Evolutionary conservation across 2,329 filamentous ascomycete species (phyloP), one percentile per base, ranked within the genome.

Genomic region (Immersiporthe knoxdaviesiana): DNA sequence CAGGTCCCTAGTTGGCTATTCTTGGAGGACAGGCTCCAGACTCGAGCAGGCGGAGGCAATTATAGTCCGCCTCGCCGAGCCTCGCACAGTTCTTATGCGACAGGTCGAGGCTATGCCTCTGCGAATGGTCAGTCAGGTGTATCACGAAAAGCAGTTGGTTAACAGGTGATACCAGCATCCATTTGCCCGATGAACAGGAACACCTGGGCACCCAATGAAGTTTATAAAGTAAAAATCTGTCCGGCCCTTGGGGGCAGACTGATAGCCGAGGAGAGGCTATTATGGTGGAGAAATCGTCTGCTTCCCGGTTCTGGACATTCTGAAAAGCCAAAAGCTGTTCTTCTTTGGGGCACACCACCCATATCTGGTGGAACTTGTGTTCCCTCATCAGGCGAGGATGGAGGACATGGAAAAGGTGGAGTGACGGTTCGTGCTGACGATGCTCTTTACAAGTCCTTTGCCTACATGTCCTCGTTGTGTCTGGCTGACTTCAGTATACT

Each of bases 301-400:
- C 27, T 56, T 56, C 27, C 52, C 52, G 52, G 52, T 27, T 18
- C n/a, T 47, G n/a, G 27, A 12, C 39, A 7, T 63, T 35, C 14
- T 62, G 14, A 30, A 6, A 24, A 27, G 11, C 39, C 37, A 30
- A 47, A 32, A 21, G 18, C 11, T 47, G 61, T 8, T 47, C 44
- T 30, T 50, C 14, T n/a, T 63, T 24, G 61, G 37, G 24, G 32
- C 16, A 44, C 39, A 47, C 41, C 61, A 32, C 61, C 37, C 44
- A 32, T 47, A 50, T 41, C 47, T 27, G 14, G 27, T 50, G 27
- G 39, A 63, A 63, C 61, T 32, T 35, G 27, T 24, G 37, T 63
- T 32, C 41, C 61, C 39, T 32, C 24, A 18, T 50, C 39, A 63
- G 61, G 41, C 61, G 41, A 63, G 61, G 8, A 32, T 63, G 27